Percentiles rank a stretch among this genome's conserved stretches.
phyloP scores from a whole-genome alignment of 192 early-diverging fungal species.

The Coemansia sp. region DNA sequence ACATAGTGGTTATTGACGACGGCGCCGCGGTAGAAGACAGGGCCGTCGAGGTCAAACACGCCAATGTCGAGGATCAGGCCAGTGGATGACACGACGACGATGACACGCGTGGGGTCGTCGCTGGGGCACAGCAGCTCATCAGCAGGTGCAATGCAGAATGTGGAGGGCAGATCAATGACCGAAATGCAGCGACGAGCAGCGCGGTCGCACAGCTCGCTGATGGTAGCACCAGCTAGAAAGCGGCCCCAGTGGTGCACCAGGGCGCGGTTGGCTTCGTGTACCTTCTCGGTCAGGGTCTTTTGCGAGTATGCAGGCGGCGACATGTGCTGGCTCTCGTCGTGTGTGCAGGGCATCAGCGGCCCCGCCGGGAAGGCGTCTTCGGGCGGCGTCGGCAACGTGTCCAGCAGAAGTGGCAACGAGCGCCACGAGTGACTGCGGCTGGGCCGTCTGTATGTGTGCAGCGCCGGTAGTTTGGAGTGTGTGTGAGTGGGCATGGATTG shows the following conservation, averaged over 20 bases:
- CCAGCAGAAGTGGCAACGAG: conserved; percentile 3
- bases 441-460: conserved; percentile 9
- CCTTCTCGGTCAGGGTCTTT: conserved; percentile 35
- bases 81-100: conserved; percentile 36
- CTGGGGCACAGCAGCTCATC: conserved; percentile 49
- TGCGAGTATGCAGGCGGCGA: conserved; percentile 28
- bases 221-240: conserved; percentile 27
- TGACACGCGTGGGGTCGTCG: conserved; percentile 42
- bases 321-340: conserved; percentile 16
- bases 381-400: conserved; percentile 34
- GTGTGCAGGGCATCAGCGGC: neutral
- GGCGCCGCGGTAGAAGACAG: conserved; percentile 39
- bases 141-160: conserved; percentile 48
- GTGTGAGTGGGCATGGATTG: neutral
- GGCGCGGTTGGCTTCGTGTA: conserved; percentile 41
- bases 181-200: conserved; percentile 20
- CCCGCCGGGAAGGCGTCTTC: conserved; percentile 9
- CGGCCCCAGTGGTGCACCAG: conserved; percentile 50
- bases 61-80: conserved; percentile 43
- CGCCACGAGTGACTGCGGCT: conserved; percentile 11
- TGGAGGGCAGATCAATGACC: conserved; percentile 38
- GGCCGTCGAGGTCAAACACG: conserved; percentile 42
- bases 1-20: conserved; percentile 33
- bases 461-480: conserved; percentile 8
- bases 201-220: conserved; percentile 36